Percentiles rank a stretch among this genome's conserved stretches.
These are phyloP conservation scores for Flueggea neowawraea DNA, from an alignment of 441 rosid species.

Conservation along the genomic window DNA sequence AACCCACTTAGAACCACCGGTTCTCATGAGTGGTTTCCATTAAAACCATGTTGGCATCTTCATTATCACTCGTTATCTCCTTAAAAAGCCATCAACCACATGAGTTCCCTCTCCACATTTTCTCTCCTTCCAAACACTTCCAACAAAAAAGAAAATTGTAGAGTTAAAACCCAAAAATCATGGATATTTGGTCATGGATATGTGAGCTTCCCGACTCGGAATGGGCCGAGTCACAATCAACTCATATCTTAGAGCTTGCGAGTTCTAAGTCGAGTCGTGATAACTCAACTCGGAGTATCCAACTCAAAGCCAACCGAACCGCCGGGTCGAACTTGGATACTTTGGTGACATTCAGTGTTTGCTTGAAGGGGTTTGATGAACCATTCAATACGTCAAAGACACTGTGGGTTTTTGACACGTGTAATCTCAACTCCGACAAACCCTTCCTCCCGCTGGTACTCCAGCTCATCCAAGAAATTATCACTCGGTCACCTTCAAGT, in stretches of 20 bases:
- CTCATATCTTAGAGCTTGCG: constrained; percentile 38
- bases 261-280: constrained; percentile 15
- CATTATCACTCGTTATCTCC: constrained; percentile 41
- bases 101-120: constrained; percentile 5
- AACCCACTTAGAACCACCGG: constrained; percentile 22
- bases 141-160: not conserved
- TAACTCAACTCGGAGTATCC: constrained; percentile 39
- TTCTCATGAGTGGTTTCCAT: constrained; percentile 21
- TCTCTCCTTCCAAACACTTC: constrained; percentile 4
- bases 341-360: constrained; percentile 39
- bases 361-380: constrained; percentile 38
- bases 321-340: constrained; percentile 26
- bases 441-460: constrained; percentile 73
- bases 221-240: constrained; percentile 33
- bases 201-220: constrained; percentile 43
- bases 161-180: constrained; percentile 4
- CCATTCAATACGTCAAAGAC: constrained; percentile 17
- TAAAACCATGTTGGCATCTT: constrained; percentile 36
- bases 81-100: constrained; percentile 22
- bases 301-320: constrained; percentile 50
- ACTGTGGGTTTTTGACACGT: constrained; percentile 74
- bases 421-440: constrained; percentile 59
- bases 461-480: constrained; percentile 72
- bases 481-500: constrained; percentile 53
- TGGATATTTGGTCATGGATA: constrained; percentile 88